A percentile compares a stretch with the other conserved stretches of the same genome.
These are phyloP conservation scores for Aureobasidium sp. DNA, from an alignment of 2,329 filamentous ascomycete species.

Conservation along the genomic window DNA sequence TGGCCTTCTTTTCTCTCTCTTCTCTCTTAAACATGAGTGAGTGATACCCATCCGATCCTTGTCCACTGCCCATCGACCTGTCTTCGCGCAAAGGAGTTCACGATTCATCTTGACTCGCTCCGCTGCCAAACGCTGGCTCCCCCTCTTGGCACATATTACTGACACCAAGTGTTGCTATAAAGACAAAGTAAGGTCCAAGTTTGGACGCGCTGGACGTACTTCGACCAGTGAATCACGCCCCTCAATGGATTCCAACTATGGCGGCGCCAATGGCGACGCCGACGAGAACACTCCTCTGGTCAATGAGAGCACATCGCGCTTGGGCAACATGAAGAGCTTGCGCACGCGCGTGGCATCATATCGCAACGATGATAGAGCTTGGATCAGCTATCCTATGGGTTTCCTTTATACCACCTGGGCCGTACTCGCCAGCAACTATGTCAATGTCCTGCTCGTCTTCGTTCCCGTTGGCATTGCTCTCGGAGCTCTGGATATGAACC, in stretches of 20 bases:
- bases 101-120: not conserved
- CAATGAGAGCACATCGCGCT: constrained; percentile 17
- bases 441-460: constrained; percentile 65
- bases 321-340: constrained; percentile 18
- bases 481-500: constrained; percentile 54
- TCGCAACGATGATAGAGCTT: constrained; percentile 26
- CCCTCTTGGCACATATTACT: not conserved
- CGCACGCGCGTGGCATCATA: constrained; percentile 2
- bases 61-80: not conserved
- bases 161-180: not conserved
- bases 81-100: not conserved
- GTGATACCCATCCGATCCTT: not conserved
- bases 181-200: constrained; percentile 17
- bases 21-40: constrained; percentile 1
- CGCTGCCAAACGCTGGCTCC: not conserved
- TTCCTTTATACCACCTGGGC: constrained; percentile 34
- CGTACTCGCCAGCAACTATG: constrained; percentile 46
- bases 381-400: constrained; percentile 26
- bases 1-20: not conserved
- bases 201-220: constrained; percentile 13
- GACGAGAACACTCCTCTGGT: constrained; percentile 27
- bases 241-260: constrained; percentile 48
- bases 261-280: constrained; percentile 43
- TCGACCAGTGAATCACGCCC: not conserved
- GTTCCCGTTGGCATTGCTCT: constrained; percentile 67